Evolutionary conservation across 495 filamentous ascomycete genomes (phyloP).

Genomic region (Penicillium samsonianum): DNA sequence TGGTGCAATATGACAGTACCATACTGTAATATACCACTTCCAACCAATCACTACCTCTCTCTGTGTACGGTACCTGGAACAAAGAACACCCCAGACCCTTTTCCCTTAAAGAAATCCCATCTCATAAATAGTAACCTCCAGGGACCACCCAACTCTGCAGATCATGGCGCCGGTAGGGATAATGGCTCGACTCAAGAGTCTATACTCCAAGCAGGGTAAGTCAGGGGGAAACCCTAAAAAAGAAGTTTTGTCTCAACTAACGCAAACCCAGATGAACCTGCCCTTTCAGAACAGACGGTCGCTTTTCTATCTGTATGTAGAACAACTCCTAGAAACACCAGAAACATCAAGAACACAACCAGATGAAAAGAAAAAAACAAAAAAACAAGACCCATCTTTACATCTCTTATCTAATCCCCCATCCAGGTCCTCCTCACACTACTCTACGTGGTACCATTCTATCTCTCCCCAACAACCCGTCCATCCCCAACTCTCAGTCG

Average conservation of each 20-base stretch:
- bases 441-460: constrained; percentile 89
- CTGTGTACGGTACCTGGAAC: constrained; percentile 1
- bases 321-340: background rate
- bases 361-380: background rate
- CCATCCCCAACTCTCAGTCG: constrained; percentile 80
- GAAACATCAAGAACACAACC: background rate
- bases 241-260: constrained; percentile 18
- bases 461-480: constrained; percentile 74
- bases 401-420: constrained; percentile 13
- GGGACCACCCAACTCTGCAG: background rate
- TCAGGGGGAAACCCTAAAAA: background rate
- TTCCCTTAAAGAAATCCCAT: background rate
- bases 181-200: constrained; percentile 37
- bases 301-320: constrained; percentile 55
- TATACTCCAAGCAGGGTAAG: constrained; percentile 44
- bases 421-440: constrained; percentile 71
- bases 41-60: background rate
- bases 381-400: background rate
- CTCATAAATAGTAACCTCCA: background rate
- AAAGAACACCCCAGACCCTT: constrained; percentile 2
- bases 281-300: constrained; percentile 50
- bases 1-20: constrained; percentile 1
- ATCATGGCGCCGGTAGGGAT: constrained; percentile 43
- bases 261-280: constrained; percentile 44
- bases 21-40: background rate